Conservation (phyloP, 2,329 filamentous ascomycete species). For the Westerdykella aurantiaca region DNA sequence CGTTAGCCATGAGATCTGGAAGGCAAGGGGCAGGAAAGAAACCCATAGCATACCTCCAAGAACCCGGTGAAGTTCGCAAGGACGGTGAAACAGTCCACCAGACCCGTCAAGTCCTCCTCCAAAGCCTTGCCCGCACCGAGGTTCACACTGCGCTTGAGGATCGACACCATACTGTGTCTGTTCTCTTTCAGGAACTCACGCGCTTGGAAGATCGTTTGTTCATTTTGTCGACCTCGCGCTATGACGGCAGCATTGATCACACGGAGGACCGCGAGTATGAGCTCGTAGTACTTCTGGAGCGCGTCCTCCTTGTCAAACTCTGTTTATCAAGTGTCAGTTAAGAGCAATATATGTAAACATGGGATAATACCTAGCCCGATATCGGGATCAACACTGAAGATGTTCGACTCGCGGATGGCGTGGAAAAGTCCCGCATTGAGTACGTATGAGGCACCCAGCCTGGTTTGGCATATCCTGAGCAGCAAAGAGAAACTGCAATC, state of each 20-base stretch:
- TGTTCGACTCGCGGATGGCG: slow-evolving; percentile 69
- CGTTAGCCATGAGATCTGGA: background rate
- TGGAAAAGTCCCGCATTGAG: slow-evolving; percentile 84
- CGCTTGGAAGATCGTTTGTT: slow-evolving; percentile 64
- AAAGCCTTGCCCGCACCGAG: slow-evolving; percentile 57
- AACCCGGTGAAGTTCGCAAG: slow-evolving; percentile 79
- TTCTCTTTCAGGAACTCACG: slow-evolving; percentile 77
- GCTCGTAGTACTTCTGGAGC: slow-evolving; percentile 73
- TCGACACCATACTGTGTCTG: slow-evolving; percentile 74
- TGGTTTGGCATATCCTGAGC: slow-evolving; percentile 75
- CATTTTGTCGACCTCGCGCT: slow-evolving; percentile 74
- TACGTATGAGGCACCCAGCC: slow-evolving; percentile 77
- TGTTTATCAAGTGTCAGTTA: slow-evolving; percentile 11
- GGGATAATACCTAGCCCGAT: slow-evolving; percentile 62
- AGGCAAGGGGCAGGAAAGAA: background rate
- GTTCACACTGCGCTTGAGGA: slow-evolving; percentile 83
- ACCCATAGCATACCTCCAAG: slow-evolving; percentile 62
- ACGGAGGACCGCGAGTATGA: slow-evolving; percentile 73
- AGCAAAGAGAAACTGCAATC: slow-evolving; percentile 77
- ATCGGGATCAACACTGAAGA: slow-evolving; percentile 88
- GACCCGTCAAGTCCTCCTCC: slow-evolving; percentile 62
- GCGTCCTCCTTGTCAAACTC: slow-evolving; percentile 64
- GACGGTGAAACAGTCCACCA: slow-evolving; percentile 80
- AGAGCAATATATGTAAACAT: background rate
- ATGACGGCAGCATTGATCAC: slow-evolving; percentile 79